phyloP scores from a whole-genome alignment of 2,329 filamentous ascomycete species.

The Truncatella angustata region DNA sequence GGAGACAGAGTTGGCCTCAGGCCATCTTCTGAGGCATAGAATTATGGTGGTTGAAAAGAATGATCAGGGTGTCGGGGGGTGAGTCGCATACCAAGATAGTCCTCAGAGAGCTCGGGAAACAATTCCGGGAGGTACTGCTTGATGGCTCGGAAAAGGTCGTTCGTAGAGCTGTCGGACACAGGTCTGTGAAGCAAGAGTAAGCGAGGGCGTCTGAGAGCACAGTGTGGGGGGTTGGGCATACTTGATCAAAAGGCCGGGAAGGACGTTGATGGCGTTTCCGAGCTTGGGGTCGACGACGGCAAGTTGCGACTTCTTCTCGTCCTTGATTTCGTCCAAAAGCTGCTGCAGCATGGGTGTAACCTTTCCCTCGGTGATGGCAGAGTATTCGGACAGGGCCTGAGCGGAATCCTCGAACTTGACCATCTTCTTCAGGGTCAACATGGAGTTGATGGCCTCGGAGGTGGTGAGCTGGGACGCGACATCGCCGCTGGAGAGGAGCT shows the following conservation, averaged over 20 bases:
- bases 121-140: constrained; percentile 86
- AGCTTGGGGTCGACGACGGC: constrained; percentile 94
- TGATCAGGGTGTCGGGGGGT: no score
- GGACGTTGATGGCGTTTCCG: constrained; percentile 85
- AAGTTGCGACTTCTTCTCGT: constrained; percentile 95
- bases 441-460: constrained; percentile 80
- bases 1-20: no score
- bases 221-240: no score
- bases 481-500: constrained; percentile 86
- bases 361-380: constrained; percentile 87
- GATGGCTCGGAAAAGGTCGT: constrained; percentile 92
- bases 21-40: no score
- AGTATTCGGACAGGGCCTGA: constrained; percentile 85
- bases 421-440: constrained; percentile 98
- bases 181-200: no score
- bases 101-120: constrained; percentile 80
- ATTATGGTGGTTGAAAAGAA: no score
- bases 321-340: constrained; percentile 86
- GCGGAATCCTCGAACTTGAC: constrained; percentile 95
- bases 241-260: constrained; percentile 86
- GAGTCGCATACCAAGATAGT: constrained; percentile 89
- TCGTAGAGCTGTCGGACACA: constrained; percentile 75
- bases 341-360: constrained; percentile 82
- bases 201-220: no score
- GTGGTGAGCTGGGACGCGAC: constrained; percentile 71